Percentiles rank a stretch among this genome's conserved stretches.
phyloP scores from a whole-genome alignment of 352 stramenopile genomes.

The Nothophytophthora sp. region DNA sequence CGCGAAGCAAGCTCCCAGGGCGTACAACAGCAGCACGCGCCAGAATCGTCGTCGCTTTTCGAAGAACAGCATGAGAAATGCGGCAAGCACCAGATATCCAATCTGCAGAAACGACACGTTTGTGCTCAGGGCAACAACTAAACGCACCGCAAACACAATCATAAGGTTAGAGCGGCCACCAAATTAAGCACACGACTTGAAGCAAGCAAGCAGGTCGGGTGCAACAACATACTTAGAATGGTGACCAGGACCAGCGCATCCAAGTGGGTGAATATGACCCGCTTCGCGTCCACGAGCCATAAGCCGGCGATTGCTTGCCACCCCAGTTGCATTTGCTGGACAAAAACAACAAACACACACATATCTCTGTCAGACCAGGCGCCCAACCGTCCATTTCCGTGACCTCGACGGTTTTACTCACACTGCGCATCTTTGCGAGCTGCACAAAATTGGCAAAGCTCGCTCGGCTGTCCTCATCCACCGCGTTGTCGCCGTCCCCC shows the following conservation, averaged over 20 bases:
- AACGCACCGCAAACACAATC: slow-evolving; percentile 3
- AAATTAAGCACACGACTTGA: slow-evolving; percentile 1
- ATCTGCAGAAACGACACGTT: slow-evolving; percentile 84
- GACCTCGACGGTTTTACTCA: too few species aligned
- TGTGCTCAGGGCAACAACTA: slow-evolving; percentile 82
- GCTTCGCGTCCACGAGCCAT: slow-evolving; percentile 75
- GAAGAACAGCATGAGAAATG: slow-evolving; percentile 83
- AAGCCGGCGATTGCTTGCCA: slow-evolving; percentile 56
- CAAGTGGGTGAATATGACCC: slow-evolving; percentile 72
- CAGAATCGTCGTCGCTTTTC: slow-evolving; percentile 76
- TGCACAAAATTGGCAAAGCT: slow-evolving; percentile 38
- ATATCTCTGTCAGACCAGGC: too few species aligned
- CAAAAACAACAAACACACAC: slow-evolving; percentile 4
- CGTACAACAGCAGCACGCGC: slow-evolving; percentile 76
- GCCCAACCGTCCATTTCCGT: too few species aligned
- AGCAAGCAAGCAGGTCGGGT: neutral
- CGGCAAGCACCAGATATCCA: slow-evolving; percentile 79
- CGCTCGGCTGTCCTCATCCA: slow-evolving; percentile 16
- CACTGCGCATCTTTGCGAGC: slow-evolving; percentile 51
- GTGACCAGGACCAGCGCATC: slow-evolving; percentile 82
- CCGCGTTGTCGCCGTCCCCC: slow-evolving; percentile 11
- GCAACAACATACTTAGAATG: slow-evolving; percentile 57
- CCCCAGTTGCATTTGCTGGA: slow-evolving; percentile 49
- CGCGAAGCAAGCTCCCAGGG: slow-evolving; percentile 69
- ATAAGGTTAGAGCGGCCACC: too few species aligned